phyloP scores from a whole-genome alignment of 2,329 filamentous ascomycete species.

The Mycosphaerella sp. region DNA sequence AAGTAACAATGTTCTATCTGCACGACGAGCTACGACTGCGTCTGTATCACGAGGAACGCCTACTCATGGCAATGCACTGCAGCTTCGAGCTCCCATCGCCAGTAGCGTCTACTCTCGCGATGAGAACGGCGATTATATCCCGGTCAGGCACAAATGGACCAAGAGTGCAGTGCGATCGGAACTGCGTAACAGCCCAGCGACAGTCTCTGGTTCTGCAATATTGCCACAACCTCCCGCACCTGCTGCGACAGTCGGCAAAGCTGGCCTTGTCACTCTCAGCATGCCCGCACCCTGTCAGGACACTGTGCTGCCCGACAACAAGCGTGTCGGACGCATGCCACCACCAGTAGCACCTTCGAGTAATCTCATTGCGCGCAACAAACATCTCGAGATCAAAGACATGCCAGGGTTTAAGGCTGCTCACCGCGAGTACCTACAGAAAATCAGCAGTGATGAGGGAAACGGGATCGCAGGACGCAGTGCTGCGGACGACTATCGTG shows the following conservation, averaged over 20 bases:
- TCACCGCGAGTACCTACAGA: background rate
- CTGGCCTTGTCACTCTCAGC: background rate
- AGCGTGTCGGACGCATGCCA: background rate
- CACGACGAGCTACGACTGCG: too few relatives aligned
- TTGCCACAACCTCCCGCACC: too few relatives aligned
- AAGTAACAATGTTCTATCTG: background rate
- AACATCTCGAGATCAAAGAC: background rate
- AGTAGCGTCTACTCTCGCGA: slow-evolving; percentile 12
- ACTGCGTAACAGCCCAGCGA: background rate
- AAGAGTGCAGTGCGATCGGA: background rate
- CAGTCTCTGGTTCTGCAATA: background rate
- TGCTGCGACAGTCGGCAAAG: too few relatives aligned
- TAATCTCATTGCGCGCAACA: background rate
- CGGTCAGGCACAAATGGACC: slow-evolving; percentile 3
- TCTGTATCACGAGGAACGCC: background rate
- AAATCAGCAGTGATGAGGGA: background rate
- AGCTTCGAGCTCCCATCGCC: background rate
- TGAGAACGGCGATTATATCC: slow-evolving; percentile 2
- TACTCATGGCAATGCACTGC: too few relatives aligned
- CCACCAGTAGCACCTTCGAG: slow-evolving; percentile 1
- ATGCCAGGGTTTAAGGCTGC: slow-evolving; percentile 2
- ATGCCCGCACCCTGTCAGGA: background rate
- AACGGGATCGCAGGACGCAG: background rate
- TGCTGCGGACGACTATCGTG: background rate
- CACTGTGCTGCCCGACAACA: background rate